These are phyloP conservation scores for Fraxinus anomala DNA, from an alignment of 257 asterid species.

Conservation along the genomic window DNA sequence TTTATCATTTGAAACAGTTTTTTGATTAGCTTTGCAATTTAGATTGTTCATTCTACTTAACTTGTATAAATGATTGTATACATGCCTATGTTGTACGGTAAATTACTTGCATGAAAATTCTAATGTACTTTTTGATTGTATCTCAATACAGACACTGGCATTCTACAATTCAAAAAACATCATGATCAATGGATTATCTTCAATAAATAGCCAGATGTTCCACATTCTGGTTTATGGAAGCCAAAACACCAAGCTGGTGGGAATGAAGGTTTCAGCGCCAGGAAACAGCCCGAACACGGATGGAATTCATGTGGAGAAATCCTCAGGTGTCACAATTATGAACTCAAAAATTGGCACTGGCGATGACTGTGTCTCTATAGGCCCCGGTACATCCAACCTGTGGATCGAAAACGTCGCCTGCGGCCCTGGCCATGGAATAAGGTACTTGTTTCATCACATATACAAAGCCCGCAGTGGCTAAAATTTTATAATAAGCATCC, in stretches of 20 bases:
- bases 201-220: constrained; percentile 57
- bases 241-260: constrained; percentile 33
- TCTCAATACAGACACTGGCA: constrained; percentile 40
- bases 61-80: constrained; percentile 5
- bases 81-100: no score
- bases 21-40: no score
- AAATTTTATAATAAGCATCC: no score
- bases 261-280: constrained; percentile 49
- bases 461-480: no score
- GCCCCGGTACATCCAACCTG: constrained; percentile 59
- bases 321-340: constrained; percentile 41
- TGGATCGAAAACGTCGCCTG: constrained; percentile 57
- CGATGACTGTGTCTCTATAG: constrained; percentile 65
- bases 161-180: constrained; percentile 56
- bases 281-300: constrained; percentile 68
- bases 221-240: constrained; percentile 57
- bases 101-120: background rate
- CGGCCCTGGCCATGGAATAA: constrained; percentile 80
- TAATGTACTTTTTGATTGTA: background rate
- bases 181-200: constrained; percentile 43
- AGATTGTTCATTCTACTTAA: no score
- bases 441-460: constrained; percentile 29
- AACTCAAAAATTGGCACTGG: constrained; percentile 54
- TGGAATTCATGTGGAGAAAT: constrained; percentile 52
- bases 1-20: no score